A percentile compares a stretch with the other conserved stretches of the same genome.
phyloP scores from a whole-genome alignment of 2,329 filamentous ascomycete species.

The Fusarium globosum region DNA sequence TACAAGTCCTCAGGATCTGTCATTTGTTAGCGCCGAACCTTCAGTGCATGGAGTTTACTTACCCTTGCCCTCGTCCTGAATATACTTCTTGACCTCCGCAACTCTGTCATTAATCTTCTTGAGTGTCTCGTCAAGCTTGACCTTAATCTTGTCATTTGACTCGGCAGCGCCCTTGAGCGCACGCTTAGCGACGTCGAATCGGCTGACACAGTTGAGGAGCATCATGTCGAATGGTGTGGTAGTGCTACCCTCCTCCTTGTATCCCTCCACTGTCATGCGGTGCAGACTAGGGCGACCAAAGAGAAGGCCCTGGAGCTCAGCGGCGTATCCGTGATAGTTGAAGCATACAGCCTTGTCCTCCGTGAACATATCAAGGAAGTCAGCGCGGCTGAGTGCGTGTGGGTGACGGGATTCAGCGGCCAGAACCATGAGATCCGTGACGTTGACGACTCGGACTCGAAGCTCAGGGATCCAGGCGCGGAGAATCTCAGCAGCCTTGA shows the following conservation, averaged over 20 bases:
- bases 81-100: constrained; percentile 63
- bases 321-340: constrained; percentile 75
- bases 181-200: constrained; percentile 68
- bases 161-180: constrained; percentile 62
- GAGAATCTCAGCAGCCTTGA: constrained; percentile 69
- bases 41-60: neutral
- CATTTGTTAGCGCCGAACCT: neutral
- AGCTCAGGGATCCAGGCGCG: constrained; percentile 61
- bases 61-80: constrained; percentile 64
- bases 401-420: constrained; percentile 66
- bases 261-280: constrained; percentile 67
- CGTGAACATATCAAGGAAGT: constrained; percentile 69
- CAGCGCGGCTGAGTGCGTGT: constrained; percentile 63
- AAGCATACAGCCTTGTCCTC: constrained; percentile 66
- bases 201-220: constrained; percentile 69
- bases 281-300: constrained; percentile 66
- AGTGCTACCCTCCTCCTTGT: constrained; percentile 73
- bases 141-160: constrained; percentile 59
- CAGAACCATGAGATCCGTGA: constrained; percentile 74
- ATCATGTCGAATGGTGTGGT: constrained; percentile 79
- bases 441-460: constrained; percentile 71
- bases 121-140: constrained; percentile 57
- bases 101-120: constrained; percentile 61
- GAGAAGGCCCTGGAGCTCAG: constrained; percentile 69
- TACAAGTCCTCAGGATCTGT: constrained; percentile 39